Conservation (phyloP, 306 rosid genomes). For the Rosa persica region DNA sequence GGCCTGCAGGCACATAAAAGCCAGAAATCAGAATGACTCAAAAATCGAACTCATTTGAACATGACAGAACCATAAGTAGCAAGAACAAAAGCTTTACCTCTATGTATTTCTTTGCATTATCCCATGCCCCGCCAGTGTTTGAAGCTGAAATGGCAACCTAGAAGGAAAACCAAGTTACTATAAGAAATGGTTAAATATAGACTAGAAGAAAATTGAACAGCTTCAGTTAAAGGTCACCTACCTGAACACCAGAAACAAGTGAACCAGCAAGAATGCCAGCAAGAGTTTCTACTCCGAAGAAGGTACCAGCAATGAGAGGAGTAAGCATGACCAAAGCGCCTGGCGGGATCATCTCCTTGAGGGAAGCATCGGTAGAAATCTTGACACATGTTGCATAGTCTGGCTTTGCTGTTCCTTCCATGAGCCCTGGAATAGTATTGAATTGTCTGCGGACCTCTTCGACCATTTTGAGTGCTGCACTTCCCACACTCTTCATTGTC, state of each 20-base stretch:
- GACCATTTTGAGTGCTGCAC: slow-evolving; percentile 78
- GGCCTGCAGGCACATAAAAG: slow-evolving; percentile 33
- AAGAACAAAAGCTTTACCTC: slow-evolving; percentile 41
- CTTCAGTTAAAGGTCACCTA: slow-evolving; percentile 1
- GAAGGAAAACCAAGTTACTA: slow-evolving; percentile 1
- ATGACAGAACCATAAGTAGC: slow-evolving; percentile 5
- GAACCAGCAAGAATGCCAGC: slow-evolving; percentile 74
- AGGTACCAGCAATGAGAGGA: slow-evolving; percentile 68
- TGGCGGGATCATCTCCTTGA: slow-evolving; percentile 71
- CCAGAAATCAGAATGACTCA: neutral
- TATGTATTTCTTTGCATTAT: slow-evolving; percentile 65
- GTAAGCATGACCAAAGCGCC: slow-evolving; percentile 67
- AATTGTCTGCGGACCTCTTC: slow-evolving; percentile 70
- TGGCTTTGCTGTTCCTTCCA: slow-evolving; percentile 67
- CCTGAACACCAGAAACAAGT: slow-evolving; percentile 81
- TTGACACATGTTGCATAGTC: slow-evolving; percentile 69
- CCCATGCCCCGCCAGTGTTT: slow-evolving; percentile 76
- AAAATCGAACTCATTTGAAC: neutral
- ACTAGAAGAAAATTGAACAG: neutral
- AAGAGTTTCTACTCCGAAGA: slow-evolving; percentile 70
- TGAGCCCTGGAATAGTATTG: slow-evolving; percentile 50
- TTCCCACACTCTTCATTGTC: slow-evolving; percentile 76
- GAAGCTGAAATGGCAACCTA: slow-evolving; percentile 70
- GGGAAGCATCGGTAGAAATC: slow-evolving; percentile 71
- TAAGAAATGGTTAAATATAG: neutral